A percentile compares a stretch with the other conserved stretches of the same genome.
phyloP scores from a whole-genome alignment of 371 early-diverging fungal genomes.

The Actinomortierella ambigua region DNA sequence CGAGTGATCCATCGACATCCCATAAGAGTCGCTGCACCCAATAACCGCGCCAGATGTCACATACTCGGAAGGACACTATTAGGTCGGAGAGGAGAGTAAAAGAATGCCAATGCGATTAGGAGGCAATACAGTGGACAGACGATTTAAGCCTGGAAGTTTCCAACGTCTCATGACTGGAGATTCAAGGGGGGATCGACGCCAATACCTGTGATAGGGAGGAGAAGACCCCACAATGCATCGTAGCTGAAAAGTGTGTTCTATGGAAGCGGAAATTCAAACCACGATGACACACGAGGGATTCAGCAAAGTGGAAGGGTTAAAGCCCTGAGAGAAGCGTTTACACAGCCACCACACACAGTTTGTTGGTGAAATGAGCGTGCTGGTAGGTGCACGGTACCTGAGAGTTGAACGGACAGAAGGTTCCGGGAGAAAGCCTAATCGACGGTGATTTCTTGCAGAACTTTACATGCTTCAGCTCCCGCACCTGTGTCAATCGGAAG shows the following conservation, averaged over 20 bases:
- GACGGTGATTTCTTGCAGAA: constrained; percentile 12
- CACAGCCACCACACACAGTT: too few species aligned
- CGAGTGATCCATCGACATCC: constrained; percentile 6
- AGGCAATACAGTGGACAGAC: too few species aligned
- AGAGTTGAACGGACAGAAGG: constrained; percentile 10
- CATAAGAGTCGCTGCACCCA: constrained; percentile 7
- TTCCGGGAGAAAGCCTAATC: constrained; percentile 1
- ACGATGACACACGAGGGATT: too few species aligned
- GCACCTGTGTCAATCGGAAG: constrained; percentile 8
- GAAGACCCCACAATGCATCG: constrained; percentile 8
- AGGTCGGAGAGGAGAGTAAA: neutral
- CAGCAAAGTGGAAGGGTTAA: neutral
- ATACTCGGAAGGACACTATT: constrained; percentile 7
- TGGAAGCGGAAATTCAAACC: too few species aligned
- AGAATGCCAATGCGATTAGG: neutral
- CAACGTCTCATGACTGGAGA: too few species aligned
- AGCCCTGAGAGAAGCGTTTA: neutral
- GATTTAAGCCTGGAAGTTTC: too few species aligned
- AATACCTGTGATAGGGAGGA: constrained; percentile 12
- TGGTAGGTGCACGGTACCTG: too few species aligned
- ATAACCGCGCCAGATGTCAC: constrained; percentile 10
- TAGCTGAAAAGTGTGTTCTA: constrained; percentile 8
- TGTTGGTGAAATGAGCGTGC: too few species aligned
- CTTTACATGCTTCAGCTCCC: constrained; percentile 6
- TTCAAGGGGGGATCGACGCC: neutral